Evolutionary conservation across 495 filamentous ascomycete species (phyloP).

Genomic region (Daldinia loculata): DNA sequence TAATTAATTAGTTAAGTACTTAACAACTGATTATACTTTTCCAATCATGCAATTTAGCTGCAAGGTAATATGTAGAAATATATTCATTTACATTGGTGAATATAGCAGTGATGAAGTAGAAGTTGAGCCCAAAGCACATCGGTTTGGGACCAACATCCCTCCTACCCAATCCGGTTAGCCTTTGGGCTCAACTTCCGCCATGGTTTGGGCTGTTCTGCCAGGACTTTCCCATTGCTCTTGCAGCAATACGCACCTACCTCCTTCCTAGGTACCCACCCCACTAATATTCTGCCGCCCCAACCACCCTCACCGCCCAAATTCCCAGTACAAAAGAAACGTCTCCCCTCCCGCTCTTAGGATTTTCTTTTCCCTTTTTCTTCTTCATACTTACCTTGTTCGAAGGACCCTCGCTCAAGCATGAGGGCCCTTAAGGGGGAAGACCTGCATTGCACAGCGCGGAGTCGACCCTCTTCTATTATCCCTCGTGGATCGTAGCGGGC

Average conservation of each 20-base stretch:
- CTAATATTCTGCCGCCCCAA: constrained; percentile 16
- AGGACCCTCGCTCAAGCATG: constrained; percentile 68
- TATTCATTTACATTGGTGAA: no score
- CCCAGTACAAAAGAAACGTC: constrained; percentile 2
- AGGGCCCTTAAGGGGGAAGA: constrained; percentile 66
- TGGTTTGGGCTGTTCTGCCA: background rate
- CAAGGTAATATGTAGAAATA: no score
- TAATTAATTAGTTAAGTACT: no score
- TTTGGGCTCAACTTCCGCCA: background rate
- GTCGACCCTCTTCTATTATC: constrained; percentile 71
- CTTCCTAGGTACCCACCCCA: background rate
- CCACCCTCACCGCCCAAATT: constrained; percentile 4
- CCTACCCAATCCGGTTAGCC: background rate
- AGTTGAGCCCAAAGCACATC: background rate
- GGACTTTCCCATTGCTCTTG: background rate
- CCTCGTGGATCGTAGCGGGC: constrained; percentile 68
- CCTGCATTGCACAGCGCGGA: constrained; percentile 84
- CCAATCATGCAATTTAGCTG: no score
- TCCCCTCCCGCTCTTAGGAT: background rate
- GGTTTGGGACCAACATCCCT: background rate
- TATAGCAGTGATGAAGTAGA: no score
- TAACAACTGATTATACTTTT: no score
- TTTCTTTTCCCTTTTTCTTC: constrained; percentile 53
- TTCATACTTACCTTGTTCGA: constrained; percentile 80
- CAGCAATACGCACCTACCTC: background rate